Evolutionary conservation across 495 filamentous ascomycete genomes (phyloP).

Genomic region (Xylaria acuta): DNA sequence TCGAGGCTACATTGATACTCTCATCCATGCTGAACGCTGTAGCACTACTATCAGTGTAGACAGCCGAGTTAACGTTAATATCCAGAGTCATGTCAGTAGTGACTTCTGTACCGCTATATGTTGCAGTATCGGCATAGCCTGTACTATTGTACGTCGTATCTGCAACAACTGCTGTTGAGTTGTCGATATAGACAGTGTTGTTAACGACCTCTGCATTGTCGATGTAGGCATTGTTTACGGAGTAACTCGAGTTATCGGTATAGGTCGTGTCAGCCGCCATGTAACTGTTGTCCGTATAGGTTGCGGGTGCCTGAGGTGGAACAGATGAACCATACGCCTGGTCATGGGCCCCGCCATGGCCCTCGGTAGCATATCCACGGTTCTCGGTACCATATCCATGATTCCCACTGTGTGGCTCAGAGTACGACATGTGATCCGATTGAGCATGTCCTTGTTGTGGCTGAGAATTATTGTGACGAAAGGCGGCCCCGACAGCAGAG

Average conservation of each 20-base stretch:
- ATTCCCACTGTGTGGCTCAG: constrained; percentile 17
- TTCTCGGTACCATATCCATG: constrained; percentile 22
- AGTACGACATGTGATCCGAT: constrained; percentile 9
- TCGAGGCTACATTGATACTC: constrained; percentile 29
- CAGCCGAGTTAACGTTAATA: constrained; percentile 19
- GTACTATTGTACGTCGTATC: constrained; percentile 27
- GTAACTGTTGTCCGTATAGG: constrained; percentile 26
- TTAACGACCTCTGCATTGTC: constrained; percentile 18
- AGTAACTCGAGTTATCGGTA: constrained; percentile 27
- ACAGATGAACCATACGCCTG: constrained; percentile 23
- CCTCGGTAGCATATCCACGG: constrained; percentile 21
- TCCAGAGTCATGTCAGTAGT: neutral
- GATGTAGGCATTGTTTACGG: constrained; percentile 6
- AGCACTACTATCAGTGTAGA: constrained; percentile 22
- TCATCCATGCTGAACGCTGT: constrained; percentile 26
- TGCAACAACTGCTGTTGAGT: neutral
- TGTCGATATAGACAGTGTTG: constrained; percentile 23
- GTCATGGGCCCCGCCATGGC: constrained; percentile 26
- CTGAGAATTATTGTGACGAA: constrained; percentile 15
- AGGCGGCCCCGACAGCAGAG: constrained; percentile 16
- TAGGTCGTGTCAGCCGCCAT: constrained; percentile 20
- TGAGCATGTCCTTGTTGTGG: constrained; percentile 25
- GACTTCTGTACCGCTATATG: constrained; percentile 18
- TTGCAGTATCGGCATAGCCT: constrained; percentile 15
- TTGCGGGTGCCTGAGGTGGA: constrained; percentile 8